phyloP scores from a whole-genome alignment of 2,329 filamentous ascomycete species.

The Aspergillus sp. region DNA sequence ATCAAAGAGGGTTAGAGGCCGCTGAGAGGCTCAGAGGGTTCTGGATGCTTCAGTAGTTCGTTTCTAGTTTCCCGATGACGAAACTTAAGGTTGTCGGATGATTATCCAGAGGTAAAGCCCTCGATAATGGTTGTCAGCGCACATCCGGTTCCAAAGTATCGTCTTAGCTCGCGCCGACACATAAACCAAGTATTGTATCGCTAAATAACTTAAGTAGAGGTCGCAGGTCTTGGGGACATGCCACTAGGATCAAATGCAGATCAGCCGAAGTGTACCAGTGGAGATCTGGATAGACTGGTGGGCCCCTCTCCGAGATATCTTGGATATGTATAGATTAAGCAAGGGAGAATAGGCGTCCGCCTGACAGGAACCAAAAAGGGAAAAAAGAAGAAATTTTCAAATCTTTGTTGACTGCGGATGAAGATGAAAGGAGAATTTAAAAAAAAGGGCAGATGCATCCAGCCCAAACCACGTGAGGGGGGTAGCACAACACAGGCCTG shows the following conservation, averaged over 20 bases:
- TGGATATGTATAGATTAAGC: neutral
- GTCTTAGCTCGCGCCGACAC: neutral
- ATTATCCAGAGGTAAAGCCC: neutral
- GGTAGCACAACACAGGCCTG: neutral
- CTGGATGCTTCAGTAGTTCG: neutral
- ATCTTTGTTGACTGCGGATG: neutral
- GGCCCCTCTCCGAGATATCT: neutral
- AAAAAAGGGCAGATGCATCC: neutral
- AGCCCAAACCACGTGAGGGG: slow-evolving; percentile 4
- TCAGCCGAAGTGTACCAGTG: neutral
- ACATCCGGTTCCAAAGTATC: neutral
- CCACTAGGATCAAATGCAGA: neutral
- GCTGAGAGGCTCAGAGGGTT: neutral
- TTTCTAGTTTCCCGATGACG: neutral
- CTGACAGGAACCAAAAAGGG: neutral
- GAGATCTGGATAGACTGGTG: neutral
- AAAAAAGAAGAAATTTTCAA: neutral
- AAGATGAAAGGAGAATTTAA: neutral
- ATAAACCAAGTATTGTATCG: neutral
- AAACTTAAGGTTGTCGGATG: neutral
- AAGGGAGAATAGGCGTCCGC: neutral
- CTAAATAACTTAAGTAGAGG: neutral
- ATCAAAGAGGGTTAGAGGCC: neutral
- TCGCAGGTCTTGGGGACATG: neutral
- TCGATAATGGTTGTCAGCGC: neutral